Evolutionary conservation across 2,329 filamentous ascomycete species (phyloP).

Genomic region (Sclerotinia minor): DNA sequence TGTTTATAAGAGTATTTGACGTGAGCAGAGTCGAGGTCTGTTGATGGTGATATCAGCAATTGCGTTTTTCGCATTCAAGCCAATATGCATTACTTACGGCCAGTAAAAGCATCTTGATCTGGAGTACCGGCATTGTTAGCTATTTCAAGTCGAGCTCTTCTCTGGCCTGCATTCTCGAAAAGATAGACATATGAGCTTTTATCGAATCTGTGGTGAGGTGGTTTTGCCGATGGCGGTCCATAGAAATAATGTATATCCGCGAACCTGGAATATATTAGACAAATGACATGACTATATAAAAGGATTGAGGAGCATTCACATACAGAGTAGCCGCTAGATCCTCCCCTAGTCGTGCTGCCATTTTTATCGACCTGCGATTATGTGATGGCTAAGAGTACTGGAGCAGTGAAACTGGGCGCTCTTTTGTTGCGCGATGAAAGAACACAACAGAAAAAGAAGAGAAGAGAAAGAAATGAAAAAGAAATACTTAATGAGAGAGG

Average conservation of each 20-base stretch:
- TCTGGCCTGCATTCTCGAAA: constrained; percentile 69
- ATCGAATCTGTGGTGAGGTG: constrained; percentile 78
- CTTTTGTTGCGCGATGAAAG: constrained; percentile 13
- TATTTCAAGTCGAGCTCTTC: constrained; percentile 70
- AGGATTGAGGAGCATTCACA: constrained; percentile 42
- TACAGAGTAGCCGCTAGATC: constrained; percentile 55
- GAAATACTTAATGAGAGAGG: background rate
- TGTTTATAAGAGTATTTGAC: constrained; percentile 74
- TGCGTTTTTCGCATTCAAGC: constrained; percentile 23
- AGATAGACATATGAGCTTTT: constrained; percentile 79
- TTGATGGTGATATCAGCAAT: background rate
- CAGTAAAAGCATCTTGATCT: constrained; percentile 77
- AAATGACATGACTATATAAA: background rate
- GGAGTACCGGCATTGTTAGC: constrained; percentile 73
- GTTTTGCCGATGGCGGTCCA: constrained; percentile 62
- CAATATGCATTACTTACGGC: constrained; percentile 55
- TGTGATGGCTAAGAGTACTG: constrained; percentile 9
- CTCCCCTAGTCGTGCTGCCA: constrained; percentile 52
- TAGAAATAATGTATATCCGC: constrained; percentile 81
- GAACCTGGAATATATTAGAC: constrained; percentile 54
- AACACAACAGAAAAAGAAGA: background rate
- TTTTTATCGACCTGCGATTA: constrained; percentile 36
- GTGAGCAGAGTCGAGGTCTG: constrained; percentile 65
- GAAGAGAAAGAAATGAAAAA: background rate
- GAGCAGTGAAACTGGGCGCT: constrained; percentile 3